Conservation (phyloP, 495 filamentous ascomycete species). For the Neurospora sp. region DNA sequence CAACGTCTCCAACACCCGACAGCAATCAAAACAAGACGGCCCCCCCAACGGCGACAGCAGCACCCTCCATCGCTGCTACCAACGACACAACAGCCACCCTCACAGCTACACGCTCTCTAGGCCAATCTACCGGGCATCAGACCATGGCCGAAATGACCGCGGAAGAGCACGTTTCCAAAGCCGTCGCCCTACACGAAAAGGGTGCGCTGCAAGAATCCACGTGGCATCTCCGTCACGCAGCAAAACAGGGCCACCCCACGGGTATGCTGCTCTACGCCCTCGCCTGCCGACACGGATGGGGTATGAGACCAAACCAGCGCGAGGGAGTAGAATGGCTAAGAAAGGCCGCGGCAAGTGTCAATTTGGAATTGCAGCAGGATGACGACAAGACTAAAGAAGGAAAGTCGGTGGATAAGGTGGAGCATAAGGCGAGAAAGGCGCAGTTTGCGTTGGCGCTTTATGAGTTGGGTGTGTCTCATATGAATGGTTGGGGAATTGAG, state of each 20-base stretch:
- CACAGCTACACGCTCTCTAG: constrained; percentile 44
- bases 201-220: constrained; percentile 85
- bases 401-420: constrained; percentile 50
- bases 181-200: constrained; percentile 77
- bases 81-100: constrained; percentile 59
- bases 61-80: constrained; percentile 28
- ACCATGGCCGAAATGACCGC: constrained; percentile 51
- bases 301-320: constrained; percentile 79
- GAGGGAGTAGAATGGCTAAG: constrained; percentile 86
- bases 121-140: constrained; percentile 6
- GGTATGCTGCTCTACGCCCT: constrained; percentile 94
- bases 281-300: constrained; percentile 97
- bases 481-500: constrained; percentile 96
- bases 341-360: constrained; percentile 78
- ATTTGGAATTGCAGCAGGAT: constrained; percentile 72
- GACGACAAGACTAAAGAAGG: constrained; percentile 57
- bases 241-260: constrained; percentile 72
- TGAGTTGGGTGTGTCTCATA: constrained; percentile 90
- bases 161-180: constrained; percentile 81
- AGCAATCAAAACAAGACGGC: constrained; percentile 26
- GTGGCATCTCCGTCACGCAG: constrained; percentile 88
- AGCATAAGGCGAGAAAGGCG: constrained; percentile 69
- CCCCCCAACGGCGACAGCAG: constrained; percentile 29
- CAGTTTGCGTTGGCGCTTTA: constrained; percentile 94
- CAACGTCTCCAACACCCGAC: constrained; percentile 29